Percentiles rank a stretch among this genome's conserved stretches.
These are phyloP conservation scores for Toxicodendron radicans DNA, from an alignment of 345 rosid species.

Conservation along the genomic window DNA sequence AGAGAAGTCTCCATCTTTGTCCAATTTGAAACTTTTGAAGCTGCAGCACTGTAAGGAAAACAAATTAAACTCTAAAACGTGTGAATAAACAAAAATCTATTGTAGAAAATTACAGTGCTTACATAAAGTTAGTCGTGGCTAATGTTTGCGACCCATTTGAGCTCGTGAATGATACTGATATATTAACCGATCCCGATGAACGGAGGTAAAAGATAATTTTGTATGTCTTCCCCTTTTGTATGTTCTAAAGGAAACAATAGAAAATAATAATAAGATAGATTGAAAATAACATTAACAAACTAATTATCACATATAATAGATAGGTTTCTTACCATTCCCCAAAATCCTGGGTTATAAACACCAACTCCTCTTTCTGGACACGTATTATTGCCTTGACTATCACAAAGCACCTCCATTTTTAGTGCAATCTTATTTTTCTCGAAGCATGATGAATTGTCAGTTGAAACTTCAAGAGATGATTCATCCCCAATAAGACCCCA, in stretches of 20 bases:
- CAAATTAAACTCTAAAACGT: neutral
- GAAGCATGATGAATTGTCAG: conserved; percentile 87
- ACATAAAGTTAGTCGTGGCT: conserved; percentile 68
- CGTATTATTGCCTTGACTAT: conserved; percentile 37
- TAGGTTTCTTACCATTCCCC: conserved; percentile 87
- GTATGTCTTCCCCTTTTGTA: conserved; percentile 75
- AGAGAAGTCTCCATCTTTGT: conserved; percentile 65
- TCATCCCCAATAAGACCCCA: conserved; percentile 80
- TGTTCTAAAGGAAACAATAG: conserved; percentile 44
- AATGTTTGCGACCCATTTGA: conserved; percentile 59
- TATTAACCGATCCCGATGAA: conserved; percentile 57
- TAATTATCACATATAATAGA: no score
- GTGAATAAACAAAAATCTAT: no score
- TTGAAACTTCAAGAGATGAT: conserved; percentile 60
- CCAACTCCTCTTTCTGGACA: conserved; percentile 94
- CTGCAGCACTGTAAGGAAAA: conserved; percentile 62
- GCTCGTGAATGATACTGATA: conserved; percentile 67
- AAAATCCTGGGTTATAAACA: conserved; percentile 87
- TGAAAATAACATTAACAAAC: neutral
- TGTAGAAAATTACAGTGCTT: conserved; percentile 15
- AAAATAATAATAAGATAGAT: neutral
- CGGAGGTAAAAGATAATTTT: conserved; percentile 71
- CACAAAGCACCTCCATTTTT: conserved; percentile 85
- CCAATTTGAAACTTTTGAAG: conserved; percentile 73
- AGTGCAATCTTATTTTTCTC: conserved; percentile 86